Evolutionary conservation across 768 basidiomycete species (phyloP).

Genomic region (Tulasnella sp.): DNA sequence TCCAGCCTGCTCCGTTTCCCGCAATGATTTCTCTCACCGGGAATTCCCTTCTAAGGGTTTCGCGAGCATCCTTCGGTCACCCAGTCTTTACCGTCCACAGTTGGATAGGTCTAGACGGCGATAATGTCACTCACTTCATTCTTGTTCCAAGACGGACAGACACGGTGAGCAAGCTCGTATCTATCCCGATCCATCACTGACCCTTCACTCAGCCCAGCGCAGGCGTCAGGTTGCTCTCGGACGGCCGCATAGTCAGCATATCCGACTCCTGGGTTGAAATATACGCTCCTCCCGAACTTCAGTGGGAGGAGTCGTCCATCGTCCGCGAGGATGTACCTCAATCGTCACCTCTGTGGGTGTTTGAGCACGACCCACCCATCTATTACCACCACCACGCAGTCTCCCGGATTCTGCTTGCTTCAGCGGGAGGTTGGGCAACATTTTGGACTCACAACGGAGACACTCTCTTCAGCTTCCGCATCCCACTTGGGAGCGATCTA

Average conservation of each 20-base stretch:
- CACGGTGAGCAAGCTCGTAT: too few relatives aligned
- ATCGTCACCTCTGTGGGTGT: neutral
- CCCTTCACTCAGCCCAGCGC: neutral
- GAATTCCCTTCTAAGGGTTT: neutral
- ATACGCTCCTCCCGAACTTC: neutral
- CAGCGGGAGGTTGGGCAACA: neutral
- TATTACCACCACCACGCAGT: neutral
- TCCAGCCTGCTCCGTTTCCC: neutral
- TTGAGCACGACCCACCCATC: neutral
- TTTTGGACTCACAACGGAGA: neutral
- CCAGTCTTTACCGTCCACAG: neutral
- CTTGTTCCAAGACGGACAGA: too few relatives aligned
- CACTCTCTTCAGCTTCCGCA: neutral
- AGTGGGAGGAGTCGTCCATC: neutral
- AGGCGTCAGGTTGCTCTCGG: neutral
- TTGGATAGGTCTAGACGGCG: too few relatives aligned
- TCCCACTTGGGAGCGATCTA: neutral
- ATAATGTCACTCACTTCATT: too few relatives aligned
- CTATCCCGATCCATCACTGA: neutral
- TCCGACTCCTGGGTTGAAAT: neutral
- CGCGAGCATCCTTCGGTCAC: too few relatives aligned
- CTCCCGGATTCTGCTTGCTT: neutral
- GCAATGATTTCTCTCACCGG: neutral
- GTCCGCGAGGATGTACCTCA: neutral
- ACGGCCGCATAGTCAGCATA: neutral